A percentile compares a stretch with the other conserved stretches of the same genome.
phyloP scores from a whole-genome alignment of 805 yeast genomes.

The Clavispora asparagi region DNA sequence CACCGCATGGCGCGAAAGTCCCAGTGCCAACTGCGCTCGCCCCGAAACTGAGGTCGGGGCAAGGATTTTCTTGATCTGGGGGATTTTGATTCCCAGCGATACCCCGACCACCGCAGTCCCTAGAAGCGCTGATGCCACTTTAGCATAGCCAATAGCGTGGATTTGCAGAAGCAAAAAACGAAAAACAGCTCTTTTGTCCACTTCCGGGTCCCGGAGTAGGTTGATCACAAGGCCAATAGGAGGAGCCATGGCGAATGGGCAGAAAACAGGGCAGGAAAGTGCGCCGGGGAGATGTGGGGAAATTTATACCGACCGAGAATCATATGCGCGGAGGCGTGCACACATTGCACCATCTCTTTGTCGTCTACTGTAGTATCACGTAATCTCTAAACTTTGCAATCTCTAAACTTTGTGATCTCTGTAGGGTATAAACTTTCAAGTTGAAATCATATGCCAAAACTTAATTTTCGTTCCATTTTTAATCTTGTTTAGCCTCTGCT shows the following conservation, averaged over 20 bases:
- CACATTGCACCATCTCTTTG: background rate
- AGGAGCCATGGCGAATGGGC: slow-evolving; percentile 8
- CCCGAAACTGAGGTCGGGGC: slow-evolving; percentile 20
- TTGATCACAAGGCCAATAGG: slow-evolving; percentile 26
- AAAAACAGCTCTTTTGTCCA: slow-evolving; percentile 34
- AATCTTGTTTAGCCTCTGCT: too few relatives aligned
- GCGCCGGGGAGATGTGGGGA: background rate
- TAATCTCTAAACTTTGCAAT: too few relatives aligned
- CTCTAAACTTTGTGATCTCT: too few relatives aligned
- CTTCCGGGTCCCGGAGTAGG: slow-evolving; percentile 34
- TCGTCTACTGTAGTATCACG: too few relatives aligned
- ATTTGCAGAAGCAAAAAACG: slow-evolving; percentile 32
- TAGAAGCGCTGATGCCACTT: slow-evolving; percentile 26
- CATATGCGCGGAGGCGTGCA: background rate
- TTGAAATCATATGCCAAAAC: too few relatives aligned
- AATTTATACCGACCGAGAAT: background rate
- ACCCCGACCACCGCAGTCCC: slow-evolving; percentile 33
- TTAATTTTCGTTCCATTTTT: too few relatives aligned
- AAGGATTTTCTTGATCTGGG: slow-evolving; percentile 35
- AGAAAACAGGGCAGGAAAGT: background rate
- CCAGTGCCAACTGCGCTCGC: slow-evolving; percentile 29
- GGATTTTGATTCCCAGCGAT: slow-evolving; percentile 35
- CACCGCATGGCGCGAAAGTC: slow-evolving; percentile 32
- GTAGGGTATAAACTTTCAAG: too few relatives aligned
- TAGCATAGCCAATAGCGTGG: slow-evolving; percentile 30